Base-by-base conservation (phyloP, 768 basidiomycete genomes). In the Mycena latifolia region DNA sequence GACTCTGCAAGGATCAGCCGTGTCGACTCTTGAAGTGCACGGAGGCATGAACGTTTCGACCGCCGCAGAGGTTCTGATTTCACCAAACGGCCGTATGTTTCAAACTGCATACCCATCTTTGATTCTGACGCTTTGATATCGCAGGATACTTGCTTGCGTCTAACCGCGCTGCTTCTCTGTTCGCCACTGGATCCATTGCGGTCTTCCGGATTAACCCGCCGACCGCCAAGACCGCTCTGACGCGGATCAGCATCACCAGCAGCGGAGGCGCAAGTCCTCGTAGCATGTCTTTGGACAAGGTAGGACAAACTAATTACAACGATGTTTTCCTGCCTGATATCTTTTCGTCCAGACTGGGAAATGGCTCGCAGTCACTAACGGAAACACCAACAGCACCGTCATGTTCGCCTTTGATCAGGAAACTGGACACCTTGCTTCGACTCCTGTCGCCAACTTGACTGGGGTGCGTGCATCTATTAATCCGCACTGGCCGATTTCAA, bases 201-300 rank as follows among this genome's bases (percentile, higher is more conserved):
- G 64, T 66, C 17, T 66, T 66, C 58, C 45, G 52, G 41, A 55
- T 66, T 37, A 60, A 66, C 37, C 58, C 64, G 4, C 64, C 64
- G 14, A 60, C 33, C n/a, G 57, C 64, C 11, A 25, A 66, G 11
- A 60, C 64, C 2, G 64, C 64, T 5, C 64, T 66, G n/a, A 66
- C 64, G 1, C 64, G 57, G 8, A 25, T 66, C 45, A 66, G 64
- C 52, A 61, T 66, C 37, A 66, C 64, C 6, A 61, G 46, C 57
- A 66, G 64, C 53, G 64, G 64, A 0, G 64, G 64, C 15, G 64
- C 64, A 12, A 66, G 60, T 43, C 64, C 64, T 18, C 57, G 64
- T 17, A 55, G 64, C 58, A 66, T 66, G 64, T 66, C 64, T n/a
- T 22, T 66, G 22, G 64, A 66, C 58, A 29, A n/a, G 64, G 62